These are phyloP conservation scores for Bruguiera parviflora DNA, from an alignment of 345 rosid genomes.

Conservation along the genomic window DNA sequence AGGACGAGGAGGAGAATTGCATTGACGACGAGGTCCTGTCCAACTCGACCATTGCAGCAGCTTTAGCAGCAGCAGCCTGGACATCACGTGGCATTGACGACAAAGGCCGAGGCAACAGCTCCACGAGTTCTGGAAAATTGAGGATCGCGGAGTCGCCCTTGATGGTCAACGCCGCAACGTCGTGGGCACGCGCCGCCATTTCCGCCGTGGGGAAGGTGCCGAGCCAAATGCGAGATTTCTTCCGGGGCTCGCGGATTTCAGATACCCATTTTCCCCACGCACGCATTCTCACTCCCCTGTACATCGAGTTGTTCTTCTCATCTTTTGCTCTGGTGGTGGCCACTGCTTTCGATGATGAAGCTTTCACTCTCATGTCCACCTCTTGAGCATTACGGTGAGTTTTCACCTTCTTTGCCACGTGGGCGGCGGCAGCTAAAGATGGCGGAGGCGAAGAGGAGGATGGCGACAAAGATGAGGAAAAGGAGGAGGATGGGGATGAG, in stretches of 20 bases:
- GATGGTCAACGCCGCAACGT: conserved; percentile 24
- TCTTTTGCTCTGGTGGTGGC: not conserved
- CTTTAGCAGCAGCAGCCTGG: conserved; percentile 28
- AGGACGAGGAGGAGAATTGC: conserved; percentile 4
- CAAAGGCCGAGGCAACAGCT: conserved; percentile 22
- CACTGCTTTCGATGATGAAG: too few species aligned
- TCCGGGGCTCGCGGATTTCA: conserved; percentile 27
- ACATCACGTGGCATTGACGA: conserved; percentile 24
- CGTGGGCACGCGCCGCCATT: conserved; percentile 35
- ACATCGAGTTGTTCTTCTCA: conserved; percentile 14
- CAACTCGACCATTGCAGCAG: conserved; percentile 27
- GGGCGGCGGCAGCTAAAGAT: not conserved
- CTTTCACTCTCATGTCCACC: too few species aligned
- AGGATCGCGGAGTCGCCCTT: conserved; percentile 25
- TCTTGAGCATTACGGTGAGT: too few species aligned
- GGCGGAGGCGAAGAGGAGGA: too few species aligned
- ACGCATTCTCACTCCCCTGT: conserved; percentile 26
- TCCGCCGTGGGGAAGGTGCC: conserved; percentile 31
- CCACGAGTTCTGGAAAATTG: conserved; percentile 19
- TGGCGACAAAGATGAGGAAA: not conserved
- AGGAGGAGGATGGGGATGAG: not conserved
- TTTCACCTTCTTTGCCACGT: too few species aligned
- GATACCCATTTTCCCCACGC: conserved; percentile 34
- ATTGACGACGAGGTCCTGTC: not conserved
- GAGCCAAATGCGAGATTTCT: conserved; percentile 30